These are phyloP conservation scores for Musa beccarii DNA, from an alignment of 176 grass and related monocot species.

Conservation along the genomic window DNA sequence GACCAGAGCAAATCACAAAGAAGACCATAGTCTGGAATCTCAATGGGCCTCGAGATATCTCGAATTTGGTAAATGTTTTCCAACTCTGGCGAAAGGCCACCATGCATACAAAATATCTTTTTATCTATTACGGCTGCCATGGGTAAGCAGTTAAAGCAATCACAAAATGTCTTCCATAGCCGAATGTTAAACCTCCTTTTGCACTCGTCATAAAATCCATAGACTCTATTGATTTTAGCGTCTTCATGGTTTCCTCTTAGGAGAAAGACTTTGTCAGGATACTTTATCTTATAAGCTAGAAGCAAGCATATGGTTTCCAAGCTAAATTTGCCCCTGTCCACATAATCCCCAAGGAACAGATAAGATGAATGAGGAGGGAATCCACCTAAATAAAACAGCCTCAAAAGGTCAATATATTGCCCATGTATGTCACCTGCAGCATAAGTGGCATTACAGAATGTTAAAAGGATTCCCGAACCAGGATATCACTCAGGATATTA, in stretches of 20 bases:
- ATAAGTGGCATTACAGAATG: not conserved
- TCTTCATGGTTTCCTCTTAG: slow-evolving; percentile 62
- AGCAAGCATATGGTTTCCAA: slow-evolving; percentile 32
- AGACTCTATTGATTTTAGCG: slow-evolving; percentile 66
- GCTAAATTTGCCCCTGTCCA: slow-evolving; percentile 26
- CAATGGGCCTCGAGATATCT: slow-evolving; percentile 8
- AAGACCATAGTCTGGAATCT: slow-evolving; percentile 30
- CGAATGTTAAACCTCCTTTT: slow-evolving; percentile 65
- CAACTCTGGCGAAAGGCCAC: slow-evolving; percentile 28
- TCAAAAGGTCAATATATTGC: slow-evolving; percentile 48
- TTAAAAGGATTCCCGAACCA: not conserved
- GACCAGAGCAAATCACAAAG: slow-evolving; percentile 32
- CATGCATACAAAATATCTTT: slow-evolving; percentile 27
- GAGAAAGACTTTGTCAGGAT: slow-evolving; percentile 48
- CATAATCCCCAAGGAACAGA: slow-evolving; percentile 56
- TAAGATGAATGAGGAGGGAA: slow-evolving; percentile 49
- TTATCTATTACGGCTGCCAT: slow-evolving; percentile 20
- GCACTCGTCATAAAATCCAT: slow-evolving; percentile 63
- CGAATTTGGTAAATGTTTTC: slow-evolving; percentile 17
- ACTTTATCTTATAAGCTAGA: slow-evolving; percentile 26
- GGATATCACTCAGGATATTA: not conserved
- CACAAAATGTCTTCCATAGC: slow-evolving; percentile 32
- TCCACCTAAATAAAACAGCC: slow-evolving; percentile 50
- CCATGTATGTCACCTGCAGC: slow-evolving; percentile 58
- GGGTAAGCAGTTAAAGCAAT: slow-evolving; percentile 31